phyloP scores from a whole-genome alignment of 345 rosid species.

The Raphanus sativus region DNA sequence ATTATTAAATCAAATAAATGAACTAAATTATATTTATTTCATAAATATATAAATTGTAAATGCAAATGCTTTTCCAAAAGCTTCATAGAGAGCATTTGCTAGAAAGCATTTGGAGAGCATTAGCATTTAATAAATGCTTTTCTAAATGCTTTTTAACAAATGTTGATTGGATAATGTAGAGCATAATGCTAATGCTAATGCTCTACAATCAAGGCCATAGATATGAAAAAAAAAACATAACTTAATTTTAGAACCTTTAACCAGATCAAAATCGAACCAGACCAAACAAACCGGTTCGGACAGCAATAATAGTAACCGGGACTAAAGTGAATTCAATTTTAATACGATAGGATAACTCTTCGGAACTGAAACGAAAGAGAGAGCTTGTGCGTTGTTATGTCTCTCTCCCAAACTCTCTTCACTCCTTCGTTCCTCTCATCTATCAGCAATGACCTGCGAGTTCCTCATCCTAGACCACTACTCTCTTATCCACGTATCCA shows the following conservation, averaged over 20 bases:
- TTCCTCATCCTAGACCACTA: slow-evolving; percentile 8
- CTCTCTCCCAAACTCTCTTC: slow-evolving; percentile 35
- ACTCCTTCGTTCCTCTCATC: slow-evolving; percentile 26
- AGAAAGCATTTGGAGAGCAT: too few species aligned
- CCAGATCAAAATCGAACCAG: background rate
- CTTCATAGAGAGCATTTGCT: too few species aligned
- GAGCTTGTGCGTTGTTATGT: slow-evolving; percentile 22
- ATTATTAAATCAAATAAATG: too few species aligned
- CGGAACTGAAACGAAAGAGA: slow-evolving; percentile 8
- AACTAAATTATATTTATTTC: too few species aligned
- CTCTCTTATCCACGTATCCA: slow-evolving; percentile 34
- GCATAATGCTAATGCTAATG: too few species aligned
- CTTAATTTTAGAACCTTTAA: background rate
- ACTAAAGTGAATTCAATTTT: slow-evolving; percentile 4
- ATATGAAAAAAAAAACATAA: too few species aligned
- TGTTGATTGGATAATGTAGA: too few species aligned
- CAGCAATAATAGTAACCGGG: slow-evolving; percentile 15
- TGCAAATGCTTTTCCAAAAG: too few species aligned
- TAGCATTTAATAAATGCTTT: too few species aligned
- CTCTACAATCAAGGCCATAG: too few species aligned
- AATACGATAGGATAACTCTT: slow-evolving; percentile 28
- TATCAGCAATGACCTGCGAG: slow-evolving; percentile 23
- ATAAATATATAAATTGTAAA: too few species aligned
- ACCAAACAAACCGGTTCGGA: slow-evolving; percentile 18
- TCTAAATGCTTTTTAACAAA: too few species aligned